Conservation (phyloP, 31 red algal genomes). For the Odonthalia washingtoniensis region DNA sequence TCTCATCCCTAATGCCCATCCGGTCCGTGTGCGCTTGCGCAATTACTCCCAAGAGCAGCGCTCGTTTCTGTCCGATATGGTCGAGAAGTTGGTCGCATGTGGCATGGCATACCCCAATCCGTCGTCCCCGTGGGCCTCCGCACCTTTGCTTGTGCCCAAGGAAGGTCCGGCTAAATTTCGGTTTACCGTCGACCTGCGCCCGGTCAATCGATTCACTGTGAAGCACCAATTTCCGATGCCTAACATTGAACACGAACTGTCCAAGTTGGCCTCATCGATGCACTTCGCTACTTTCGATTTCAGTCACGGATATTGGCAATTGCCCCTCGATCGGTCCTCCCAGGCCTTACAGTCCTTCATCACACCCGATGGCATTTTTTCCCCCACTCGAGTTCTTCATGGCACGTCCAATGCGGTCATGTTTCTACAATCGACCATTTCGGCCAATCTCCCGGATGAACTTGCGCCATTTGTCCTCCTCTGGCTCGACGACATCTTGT, state of each 20-base stretch:
- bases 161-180: conserved; percentile 44
- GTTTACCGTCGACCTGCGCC: conserved; percentile 49
- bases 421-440: conserved; percentile 50
- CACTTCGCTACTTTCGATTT: conserved; percentile 42
- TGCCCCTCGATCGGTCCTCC: conserved; percentile 32
- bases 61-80: not conserved
- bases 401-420: conserved; percentile 37
- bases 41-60: not conserved
- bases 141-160: conserved; percentile 51
- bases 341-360: conserved; percentile 45
- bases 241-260: conserved; percentile 16
- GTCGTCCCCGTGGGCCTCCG: conserved; percentile 51
- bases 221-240: conserved; percentile 45
- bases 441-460: not conserved
- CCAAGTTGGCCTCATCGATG: not conserved
- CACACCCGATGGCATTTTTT: conserved; percentile 47
- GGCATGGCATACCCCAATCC: not conserved
- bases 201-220: not conserved
- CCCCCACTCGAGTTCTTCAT: conserved; percentile 43
- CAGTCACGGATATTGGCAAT: conserved; percentile 60
- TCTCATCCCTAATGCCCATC: not conserved
- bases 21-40: not conserved
- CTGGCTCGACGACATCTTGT: conserved; percentile 37
- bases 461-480: not conserved
- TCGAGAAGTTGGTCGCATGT: not conserved